phyloP scores from a whole-genome alignment of 306 rosid genomes.

The Pueraria montana region DNA sequence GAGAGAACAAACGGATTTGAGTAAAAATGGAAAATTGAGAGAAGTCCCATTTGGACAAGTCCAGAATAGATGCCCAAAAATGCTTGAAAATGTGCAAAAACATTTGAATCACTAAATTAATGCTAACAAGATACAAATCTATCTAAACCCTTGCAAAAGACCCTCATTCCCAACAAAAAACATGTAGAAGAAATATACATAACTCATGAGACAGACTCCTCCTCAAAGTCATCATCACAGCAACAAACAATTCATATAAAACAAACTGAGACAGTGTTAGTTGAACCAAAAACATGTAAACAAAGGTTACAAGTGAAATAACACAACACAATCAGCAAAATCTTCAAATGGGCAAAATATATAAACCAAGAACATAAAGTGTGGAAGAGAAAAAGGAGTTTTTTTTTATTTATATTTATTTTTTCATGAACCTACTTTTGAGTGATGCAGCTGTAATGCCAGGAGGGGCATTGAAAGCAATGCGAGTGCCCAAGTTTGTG shows the following conservation, averaged over 20 bases:
- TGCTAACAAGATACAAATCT: neutral
- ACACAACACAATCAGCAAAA: neutral
- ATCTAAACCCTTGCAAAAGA: conserved; percentile 19
- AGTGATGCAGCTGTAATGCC: conserved; percentile 65
- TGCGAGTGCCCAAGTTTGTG: conserved; percentile 77
- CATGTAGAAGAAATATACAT: neutral
- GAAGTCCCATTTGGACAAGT: neutral
- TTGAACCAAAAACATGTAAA: neutral
- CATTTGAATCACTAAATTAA: neutral
- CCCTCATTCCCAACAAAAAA: conserved; percentile 28
- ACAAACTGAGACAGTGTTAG: neutral
- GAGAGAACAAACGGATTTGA: conserved; percentile 3
- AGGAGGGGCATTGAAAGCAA: conserved; percentile 66
- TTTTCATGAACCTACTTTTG: conserved; percentile 61
- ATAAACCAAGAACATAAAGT: conserved; percentile 4
- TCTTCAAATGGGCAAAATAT: neutral
- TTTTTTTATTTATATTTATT: neutral
- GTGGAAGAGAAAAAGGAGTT: neutral
- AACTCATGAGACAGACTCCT: neutral
- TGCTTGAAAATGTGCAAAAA: conserved; percentile 1
- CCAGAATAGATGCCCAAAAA: conserved; percentile 15
- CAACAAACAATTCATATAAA: conserved; percentile 14
- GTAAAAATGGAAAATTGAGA: neutral
- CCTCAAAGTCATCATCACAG: neutral
- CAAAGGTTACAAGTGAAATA: neutral